Evolutionary conservation across 2,329 filamentous ascomycete genomes (phyloP), one percentile per base, ranked within the genome.

Genomic region (Fusarium oxysporum): DNA sequence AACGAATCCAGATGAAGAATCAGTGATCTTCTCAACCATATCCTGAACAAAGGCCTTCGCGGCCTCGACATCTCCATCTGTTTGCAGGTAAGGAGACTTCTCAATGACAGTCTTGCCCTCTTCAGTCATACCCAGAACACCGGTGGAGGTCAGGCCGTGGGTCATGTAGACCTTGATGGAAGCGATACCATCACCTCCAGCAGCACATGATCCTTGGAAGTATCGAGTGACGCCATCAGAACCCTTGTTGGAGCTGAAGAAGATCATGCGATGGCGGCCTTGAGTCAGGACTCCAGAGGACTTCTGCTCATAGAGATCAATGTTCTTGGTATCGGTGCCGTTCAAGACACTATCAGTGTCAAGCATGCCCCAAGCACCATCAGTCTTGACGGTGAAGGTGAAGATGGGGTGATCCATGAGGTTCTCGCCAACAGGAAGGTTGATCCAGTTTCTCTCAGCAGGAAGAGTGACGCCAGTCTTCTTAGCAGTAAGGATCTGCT

Each of bases 161-260:
- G 90, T 91, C 35, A 92, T 88, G 80, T 92, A 92, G 67, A 87
- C 85, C 66, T 84, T 88, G 71, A 89, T 83, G 6, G 83, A 86
- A 79, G 88, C 86, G 35, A 84, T 79, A 38, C 82, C 83, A 83
- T 86, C 86, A 33, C 85, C 87, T 71, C 92, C 90, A 32, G 92
- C 89, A 71, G 91, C 86, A 47, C 90, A 86, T 14, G 90, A 92
- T 85, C 89, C 92, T 78, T 92, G 91, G 23, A 92, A 82, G 74
- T 91, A 88, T 51, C 91, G 86, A 13, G 87, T 86, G 62, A 90
- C 87, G 32, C 89, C 89, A 73, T 93, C 91, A 5, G 81, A 80
- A 32, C 86, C 86, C 37, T 79, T 82, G 76, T 91, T 86, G 68
- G 90, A 86, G 70, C 91, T 89, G 53, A 80, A 81, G 71, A 79